phyloP scores from a whole-genome alignment of 1,139 yeast genomes.

The Blastobotrys elegans region DNA sequence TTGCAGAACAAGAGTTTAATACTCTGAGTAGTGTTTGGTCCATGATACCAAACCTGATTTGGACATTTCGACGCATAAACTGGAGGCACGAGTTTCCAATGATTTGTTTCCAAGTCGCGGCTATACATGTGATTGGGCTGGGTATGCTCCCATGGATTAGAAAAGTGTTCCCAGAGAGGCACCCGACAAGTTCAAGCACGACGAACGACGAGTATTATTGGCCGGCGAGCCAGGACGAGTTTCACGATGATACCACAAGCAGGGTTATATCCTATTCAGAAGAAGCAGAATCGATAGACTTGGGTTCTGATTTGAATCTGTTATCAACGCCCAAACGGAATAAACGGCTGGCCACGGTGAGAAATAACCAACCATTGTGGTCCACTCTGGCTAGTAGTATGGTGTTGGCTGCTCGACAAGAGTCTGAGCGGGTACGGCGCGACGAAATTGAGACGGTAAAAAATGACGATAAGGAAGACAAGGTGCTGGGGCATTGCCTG shows the following conservation, averaged over 20 bases:
- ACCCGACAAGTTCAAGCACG: not conserved
- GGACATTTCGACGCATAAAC: slow-evolving; percentile 26
- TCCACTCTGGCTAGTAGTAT: slow-evolving; percentile 35
- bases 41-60: slow-evolving; percentile 21
- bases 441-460: slow-evolving; percentile 4
- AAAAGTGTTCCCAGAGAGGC: slow-evolving; percentile 25
- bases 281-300: slow-evolving; percentile 8
- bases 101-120: slow-evolving; percentile 27
- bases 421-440: slow-evolving; percentile 17
- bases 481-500: slow-evolving; percentile 18
- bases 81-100: slow-evolving; percentile 30
- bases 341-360: slow-evolving; percentile 27
- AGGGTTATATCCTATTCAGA: slow-evolving; percentile 11
- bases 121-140: slow-evolving; percentile 29
- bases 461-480: slow-evolving; percentile 5
- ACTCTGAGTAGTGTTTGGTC: slow-evolving; percentile 25
- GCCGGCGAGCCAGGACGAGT: not conserved
- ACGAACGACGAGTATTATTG: slow-evolving; percentile 1
- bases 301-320: slow-evolving; percentile 12
- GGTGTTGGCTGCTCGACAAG: slow-evolving; percentile 36
- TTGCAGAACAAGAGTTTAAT: slow-evolving; percentile 15
- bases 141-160: slow-evolving; percentile 29
- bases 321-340: slow-evolving; percentile 19
- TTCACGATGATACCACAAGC: slow-evolving; percentile 1
- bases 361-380: slow-evolving; percentile 36